These are phyloP conservation scores for Amylocarpus encephaloides DNA, from an alignment of 2,329 filamentous ascomycete species.

Conservation along the genomic window DNA sequence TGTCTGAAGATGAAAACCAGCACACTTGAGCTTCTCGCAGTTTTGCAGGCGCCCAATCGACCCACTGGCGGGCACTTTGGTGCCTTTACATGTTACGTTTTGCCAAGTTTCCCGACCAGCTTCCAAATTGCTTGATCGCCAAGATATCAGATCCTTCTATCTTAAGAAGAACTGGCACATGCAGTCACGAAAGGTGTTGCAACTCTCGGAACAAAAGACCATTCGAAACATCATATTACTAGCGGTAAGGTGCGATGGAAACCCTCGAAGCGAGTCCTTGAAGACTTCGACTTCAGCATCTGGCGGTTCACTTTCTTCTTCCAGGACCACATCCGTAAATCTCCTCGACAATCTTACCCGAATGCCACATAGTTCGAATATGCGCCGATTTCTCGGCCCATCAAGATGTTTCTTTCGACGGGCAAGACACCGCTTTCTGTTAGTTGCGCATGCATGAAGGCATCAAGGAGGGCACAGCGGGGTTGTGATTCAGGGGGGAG, in stretches of 20 bases:
- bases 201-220: too few relatives aligned
- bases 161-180: too few relatives aligned
- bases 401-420: background rate
- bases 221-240: too few relatives aligned
- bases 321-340: background rate
- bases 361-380: background rate
- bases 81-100: too few relatives aligned
- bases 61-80: too few relatives aligned
- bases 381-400: background rate
- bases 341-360: background rate
- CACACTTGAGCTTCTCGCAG: background rate
- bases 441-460: slow-evolving; percentile 3
- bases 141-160: too few relatives aligned
- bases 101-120: too few relatives aligned
- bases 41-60: background rate
- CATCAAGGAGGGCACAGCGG: slow-evolving; percentile 1
- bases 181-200: too few relatives aligned
- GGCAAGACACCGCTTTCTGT: background rate
- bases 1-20: background rate
- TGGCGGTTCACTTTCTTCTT: background rate
- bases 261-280: too few relatives aligned
- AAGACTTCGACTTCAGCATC: background rate
- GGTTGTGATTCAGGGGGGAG: background rate
- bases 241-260: too few relatives aligned
- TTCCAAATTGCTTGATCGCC: too few relatives aligned